Conservation (phyloP, 2,329 filamentous ascomycete genomes). For the Venturia pyrina region DNA sequence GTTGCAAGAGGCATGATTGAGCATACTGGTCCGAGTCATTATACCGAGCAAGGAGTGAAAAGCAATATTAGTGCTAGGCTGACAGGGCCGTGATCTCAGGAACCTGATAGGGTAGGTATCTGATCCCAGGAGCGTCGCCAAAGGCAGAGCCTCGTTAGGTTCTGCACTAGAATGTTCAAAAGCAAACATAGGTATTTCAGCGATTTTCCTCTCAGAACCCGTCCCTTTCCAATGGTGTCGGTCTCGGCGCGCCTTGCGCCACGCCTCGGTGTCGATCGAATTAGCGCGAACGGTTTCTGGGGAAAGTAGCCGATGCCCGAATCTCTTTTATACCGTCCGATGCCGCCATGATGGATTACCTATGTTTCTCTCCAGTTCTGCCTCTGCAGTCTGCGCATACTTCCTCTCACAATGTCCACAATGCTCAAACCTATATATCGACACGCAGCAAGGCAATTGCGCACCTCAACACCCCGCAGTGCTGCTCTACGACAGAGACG, state of each 20-base stretch:
- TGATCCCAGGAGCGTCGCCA: no score
- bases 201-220: no score
- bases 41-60: no score
- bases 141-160: no score
- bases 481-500: conserved; percentile 17
- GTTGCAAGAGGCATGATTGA: no score
- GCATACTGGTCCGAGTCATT: no score
- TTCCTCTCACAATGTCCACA: conserved; percentile 11
- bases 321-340: not conserved
- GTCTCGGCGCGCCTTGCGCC: not conserved
- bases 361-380: not conserved
- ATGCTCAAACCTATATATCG: conserved; percentile 36
- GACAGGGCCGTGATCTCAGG: no score
- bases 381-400: not conserved
- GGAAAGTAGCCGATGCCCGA: not conserved
- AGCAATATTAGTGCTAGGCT: no score
- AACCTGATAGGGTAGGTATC: no score
- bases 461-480: conserved; percentile 18
- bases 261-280: conserved; percentile 1
- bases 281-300: conserved; percentile 1
- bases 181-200: no score
- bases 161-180: no score
- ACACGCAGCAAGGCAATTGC: conserved; percentile 31
- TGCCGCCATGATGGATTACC: not conserved
- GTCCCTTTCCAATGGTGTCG: no score